Evolutionary conservation across 305 asterid species (phyloP).

Genomic region (Solanum aculeatissimum): DNA sequence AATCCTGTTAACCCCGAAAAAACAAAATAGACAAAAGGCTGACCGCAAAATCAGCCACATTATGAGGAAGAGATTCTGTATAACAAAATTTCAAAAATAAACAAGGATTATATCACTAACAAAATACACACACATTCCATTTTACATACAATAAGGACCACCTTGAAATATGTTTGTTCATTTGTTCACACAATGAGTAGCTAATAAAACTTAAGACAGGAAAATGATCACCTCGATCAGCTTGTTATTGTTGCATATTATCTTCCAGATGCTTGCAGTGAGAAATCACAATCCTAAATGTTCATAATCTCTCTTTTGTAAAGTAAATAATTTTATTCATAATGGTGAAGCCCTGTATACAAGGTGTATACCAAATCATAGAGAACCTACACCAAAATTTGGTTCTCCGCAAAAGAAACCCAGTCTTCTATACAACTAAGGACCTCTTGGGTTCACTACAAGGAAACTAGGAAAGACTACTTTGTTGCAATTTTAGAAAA

Average conservation of each 20-base stretch:
- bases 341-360: background rate
- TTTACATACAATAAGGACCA: background rate
- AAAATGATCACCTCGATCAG: background rate
- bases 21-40: background rate
- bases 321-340: background rate
- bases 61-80: background rate
- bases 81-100: background rate
- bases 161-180: background rate
- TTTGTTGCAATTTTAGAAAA: background rate
- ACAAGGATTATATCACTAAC: background rate
- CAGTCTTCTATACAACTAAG: background rate
- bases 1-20: background rate
- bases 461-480: background rate
- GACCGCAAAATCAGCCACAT: background rate
- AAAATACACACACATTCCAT: background rate
- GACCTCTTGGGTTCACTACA: background rate
- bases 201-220: background rate
- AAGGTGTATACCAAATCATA: background rate
- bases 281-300: background rate
- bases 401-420: background rate
- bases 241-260: background rate
- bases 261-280: background rate
- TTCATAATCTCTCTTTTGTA: background rate
- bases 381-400: background rate
- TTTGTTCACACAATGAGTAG: background rate